Percentiles rank a stretch among this genome's conserved stretches.
These are phyloP conservation scores for Tulasnella sp. DNA, from an alignment of 768 basidiomycete species.

Conservation along the genomic window DNA sequence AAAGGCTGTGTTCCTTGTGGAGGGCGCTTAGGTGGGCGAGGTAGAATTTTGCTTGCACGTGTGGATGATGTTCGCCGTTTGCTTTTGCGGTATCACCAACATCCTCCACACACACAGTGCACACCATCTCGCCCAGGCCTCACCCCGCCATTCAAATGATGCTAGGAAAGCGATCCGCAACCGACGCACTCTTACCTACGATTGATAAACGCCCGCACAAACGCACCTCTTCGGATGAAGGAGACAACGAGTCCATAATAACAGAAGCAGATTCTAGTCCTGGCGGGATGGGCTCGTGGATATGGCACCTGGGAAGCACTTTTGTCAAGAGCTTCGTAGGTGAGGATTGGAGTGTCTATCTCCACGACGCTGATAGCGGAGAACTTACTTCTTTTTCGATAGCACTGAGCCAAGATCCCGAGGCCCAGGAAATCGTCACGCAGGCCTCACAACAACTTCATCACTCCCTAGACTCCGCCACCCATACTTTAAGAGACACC, in stretches of 20 bases:
- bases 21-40: too few relatives aligned
- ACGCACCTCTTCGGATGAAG: background rate
- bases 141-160: background rate
- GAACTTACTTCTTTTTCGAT: background rate
- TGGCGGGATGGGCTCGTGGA: background rate
- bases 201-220: background rate
- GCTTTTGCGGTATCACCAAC: too few relatives aligned
- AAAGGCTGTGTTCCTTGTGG: too few relatives aligned
- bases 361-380: background rate
- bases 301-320: background rate
- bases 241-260: background rate
- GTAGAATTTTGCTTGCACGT: too few relatives aligned
- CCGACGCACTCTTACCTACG: background rate
- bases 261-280: background rate
- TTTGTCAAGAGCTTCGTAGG: background rate
- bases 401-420: background rate
- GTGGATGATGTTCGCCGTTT: too few relatives aligned
- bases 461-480: background rate
- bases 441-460: background rate
- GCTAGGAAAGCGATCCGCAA: slow-evolving; percentile 4
- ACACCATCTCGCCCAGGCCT: too few relatives aligned
- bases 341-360: background rate
- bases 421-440: background rate
- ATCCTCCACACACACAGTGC: too few relatives aligned
- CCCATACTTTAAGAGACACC: background rate